phyloP scores from a whole-genome alignment of 495 filamentous ascomycete genomes.

The Astrocystis sublimbata region DNA sequence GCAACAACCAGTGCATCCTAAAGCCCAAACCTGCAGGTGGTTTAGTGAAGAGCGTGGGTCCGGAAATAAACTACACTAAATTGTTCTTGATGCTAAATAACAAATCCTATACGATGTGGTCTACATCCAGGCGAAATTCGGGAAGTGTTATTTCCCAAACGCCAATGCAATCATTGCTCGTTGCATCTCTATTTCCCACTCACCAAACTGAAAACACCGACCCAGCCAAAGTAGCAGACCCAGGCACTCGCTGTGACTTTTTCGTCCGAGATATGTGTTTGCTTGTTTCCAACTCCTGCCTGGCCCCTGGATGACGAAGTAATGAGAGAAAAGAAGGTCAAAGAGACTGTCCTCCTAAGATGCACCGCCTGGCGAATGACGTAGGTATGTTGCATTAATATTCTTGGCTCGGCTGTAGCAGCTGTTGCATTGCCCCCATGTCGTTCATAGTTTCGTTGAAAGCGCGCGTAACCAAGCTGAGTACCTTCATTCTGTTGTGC shows the following conservation, averaged over 20 bases:
- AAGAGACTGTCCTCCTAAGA: too few relatives aligned
- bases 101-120: constrained; percentile 3
- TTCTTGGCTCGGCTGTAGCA: constrained; percentile 32
- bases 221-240: neutral
- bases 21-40: neutral
- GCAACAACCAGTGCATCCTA: too few relatives aligned
- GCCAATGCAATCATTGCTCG: neutral
- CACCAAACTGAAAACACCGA: neutral
- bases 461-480: constrained; percentile 57
- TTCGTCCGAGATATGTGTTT: neutral
- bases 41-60: too few relatives aligned
- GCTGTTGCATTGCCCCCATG: constrained; percentile 68
- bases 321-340: neutral
- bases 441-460: constrained; percentile 84
- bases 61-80: neutral
- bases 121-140: neutral
- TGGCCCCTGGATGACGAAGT: neutral
- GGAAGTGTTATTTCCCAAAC: neutral
- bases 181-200: neutral
- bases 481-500: constrained; percentile 76
- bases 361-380: neutral
- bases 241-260: neutral
- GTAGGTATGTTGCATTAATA: neutral
- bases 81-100: neutral
- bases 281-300: neutral